Evolutionary conservation across 129 eudicot species (phyloP), one percentile per base, ranked within the genome.

Genomic region (Glebionis coronaria): DNA sequence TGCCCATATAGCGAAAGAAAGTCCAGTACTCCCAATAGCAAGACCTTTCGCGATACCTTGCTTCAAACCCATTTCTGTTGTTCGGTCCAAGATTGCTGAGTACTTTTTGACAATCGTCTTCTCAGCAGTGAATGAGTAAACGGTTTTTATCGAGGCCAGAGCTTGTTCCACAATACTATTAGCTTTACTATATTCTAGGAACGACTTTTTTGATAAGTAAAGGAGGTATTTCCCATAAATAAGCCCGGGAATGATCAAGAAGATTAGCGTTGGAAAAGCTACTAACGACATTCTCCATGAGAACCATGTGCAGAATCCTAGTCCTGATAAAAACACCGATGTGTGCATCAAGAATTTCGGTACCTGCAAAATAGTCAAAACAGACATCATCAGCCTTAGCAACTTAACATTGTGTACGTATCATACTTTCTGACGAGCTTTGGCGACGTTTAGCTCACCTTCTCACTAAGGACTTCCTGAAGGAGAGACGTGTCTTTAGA

Each of bases 31-130:
- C 42, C 98, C 98, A 11, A 92, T 65, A 13, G 98, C 95, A 16
- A 92, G 87, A 40, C 98, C 98, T 72, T 92, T 92, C 0, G 98
- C 98, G 3, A 92, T 51, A 13, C 98, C 98, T 78, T 88, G 96
- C 70, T 82, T 82, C 44, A 92, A 66, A 29, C 98, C 98, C 47
- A 88, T 75, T 57, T 82, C 81, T 20, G 80, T 80, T 3, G 98
- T 87, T 6, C 78, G 61, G 60, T 88, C 96, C 64, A 92, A 61
- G 46, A 92, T 86, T 4, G 63, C 11, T 2, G 91, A 78, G 61
- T 92, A 92, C 65, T 69, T 84, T 0, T 82, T 80, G 0, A 92
- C 65, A 13, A 92, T 75, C 65, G 73, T 84, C 72, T 60, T 86
- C 50, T 92, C 98, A 44, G 98, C 98, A 14, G 98, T 92, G 72